Conservation (phyloP, 2,329 filamentous ascomycete genomes). For the Cercospora zeina region DNA sequence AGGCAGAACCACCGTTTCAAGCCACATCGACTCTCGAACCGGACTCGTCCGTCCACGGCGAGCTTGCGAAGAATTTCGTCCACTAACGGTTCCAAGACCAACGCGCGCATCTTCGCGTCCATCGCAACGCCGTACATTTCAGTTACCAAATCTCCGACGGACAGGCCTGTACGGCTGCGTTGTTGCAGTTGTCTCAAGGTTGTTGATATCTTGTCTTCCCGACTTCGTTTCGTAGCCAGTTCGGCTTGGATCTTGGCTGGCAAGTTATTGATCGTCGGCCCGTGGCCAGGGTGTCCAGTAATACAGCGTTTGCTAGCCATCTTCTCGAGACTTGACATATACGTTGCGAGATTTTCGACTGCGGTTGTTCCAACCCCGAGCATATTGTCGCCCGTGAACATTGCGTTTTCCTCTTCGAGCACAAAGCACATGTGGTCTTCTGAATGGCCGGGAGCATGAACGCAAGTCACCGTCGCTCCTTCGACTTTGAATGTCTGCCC, state of each 20-base stretch:
- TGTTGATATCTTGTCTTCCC: constrained; percentile 46
- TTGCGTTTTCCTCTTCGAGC: constrained; percentile 72
- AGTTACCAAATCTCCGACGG: constrained; percentile 47
- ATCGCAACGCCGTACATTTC: constrained; percentile 46
- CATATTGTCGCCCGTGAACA: constrained; percentile 89
- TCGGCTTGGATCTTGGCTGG: constrained; percentile 44
- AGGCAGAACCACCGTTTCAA: background rate
- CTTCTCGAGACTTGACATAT: constrained; percentile 41
- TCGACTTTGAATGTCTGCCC: constrained; percentile 54
- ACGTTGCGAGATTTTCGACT: constrained; percentile 45
- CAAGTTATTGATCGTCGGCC: constrained; percentile 44
- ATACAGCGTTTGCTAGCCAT: constrained; percentile 43
- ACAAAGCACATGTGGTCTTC: constrained; percentile 75
- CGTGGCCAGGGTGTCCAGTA: constrained; percentile 51
- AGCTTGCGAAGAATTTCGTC: constrained; percentile 64
- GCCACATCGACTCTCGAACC: background rate
- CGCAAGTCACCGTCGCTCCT: constrained; percentile 63
- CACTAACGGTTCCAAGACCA: constrained; percentile 82
- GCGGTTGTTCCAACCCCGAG: constrained; percentile 58
- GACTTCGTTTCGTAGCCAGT: constrained; percentile 43
- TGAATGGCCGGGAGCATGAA: constrained; percentile 73
- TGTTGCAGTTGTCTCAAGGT: constrained; percentile 35
- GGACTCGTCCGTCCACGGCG: constrained; percentile 41
- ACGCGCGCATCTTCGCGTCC: constrained; percentile 41
- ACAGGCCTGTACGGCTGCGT: constrained; percentile 41